Evolutionary conservation across 1,284 basidiomycete species (phyloP), one percentile per base, ranked within the genome.

Genomic region (Pulveroboletus sp.): DNA sequence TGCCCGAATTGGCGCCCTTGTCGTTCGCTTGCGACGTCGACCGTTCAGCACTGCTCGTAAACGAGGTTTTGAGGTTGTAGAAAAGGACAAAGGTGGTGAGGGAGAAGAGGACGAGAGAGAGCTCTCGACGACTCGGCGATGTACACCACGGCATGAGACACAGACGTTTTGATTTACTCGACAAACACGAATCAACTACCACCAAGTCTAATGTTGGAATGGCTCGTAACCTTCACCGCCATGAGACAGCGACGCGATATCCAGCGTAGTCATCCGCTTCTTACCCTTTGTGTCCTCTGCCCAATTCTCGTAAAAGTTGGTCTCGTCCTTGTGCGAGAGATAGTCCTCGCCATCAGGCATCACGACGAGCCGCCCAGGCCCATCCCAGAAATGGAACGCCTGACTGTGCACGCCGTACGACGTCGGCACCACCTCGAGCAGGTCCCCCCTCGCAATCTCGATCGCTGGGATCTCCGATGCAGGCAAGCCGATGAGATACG

Each of bases 381-480:
- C 90, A 63, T 91, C 89, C 93, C 93, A 96, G 76, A 96, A 96
- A 72, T 96, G 93, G 75, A 91, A 93, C 5, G 91, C 91, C 63
- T 92, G 86, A 57, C 86, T 89, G 61, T 92, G 87, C 53, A 96
- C 94, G 15, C 94, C 94, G 67, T 96, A 96, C 6, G 87, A 91
- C 1, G 93, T 91, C 1, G 94, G 94, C 0, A 92, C 87, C 48
- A 96, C 92, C 72, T 96, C 93, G 40, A 95, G 80, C 14, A 96
- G 76, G 70, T 96, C 94, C 0, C 94, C 94, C 20, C 93, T 83
- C 22, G 93, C 93, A 62, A 99, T 90, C 72, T 98, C 95, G 55
- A 99, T 96, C 2, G 92, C 93, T 0, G 96, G 97, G 40, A 99
- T 97, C 72, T 99, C 96, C 35, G 89, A 89, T 0, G 96, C 94